Conservation (phyloP, 106 monocot species). For the Allium sativum region DNA sequence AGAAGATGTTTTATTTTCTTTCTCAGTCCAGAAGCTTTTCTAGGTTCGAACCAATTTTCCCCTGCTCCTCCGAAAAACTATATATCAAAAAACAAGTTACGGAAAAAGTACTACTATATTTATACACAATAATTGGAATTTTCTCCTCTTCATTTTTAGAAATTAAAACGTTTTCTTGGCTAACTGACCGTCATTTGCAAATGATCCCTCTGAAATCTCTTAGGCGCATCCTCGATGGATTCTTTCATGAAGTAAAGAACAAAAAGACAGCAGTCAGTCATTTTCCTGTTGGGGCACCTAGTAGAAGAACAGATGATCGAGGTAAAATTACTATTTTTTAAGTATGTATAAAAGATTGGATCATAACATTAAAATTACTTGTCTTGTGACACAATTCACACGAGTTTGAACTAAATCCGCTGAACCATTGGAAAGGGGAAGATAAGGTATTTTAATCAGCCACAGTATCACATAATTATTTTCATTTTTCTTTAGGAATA, state of each 20-base stretch:
- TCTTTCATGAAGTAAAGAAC: constrained; percentile 86
- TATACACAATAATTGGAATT: too few species aligned
- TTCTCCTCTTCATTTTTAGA: not conserved
- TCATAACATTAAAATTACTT: too few species aligned
- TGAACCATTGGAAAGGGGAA: too few species aligned
- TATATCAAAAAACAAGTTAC: not conserved
- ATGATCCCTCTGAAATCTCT: constrained; percentile 60
- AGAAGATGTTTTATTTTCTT: constrained; percentile 29
- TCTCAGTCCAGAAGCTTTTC: constrained; percentile 61
- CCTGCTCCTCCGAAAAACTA: constrained; percentile 22
- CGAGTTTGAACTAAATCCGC: too few species aligned
- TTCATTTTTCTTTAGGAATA: too few species aligned
- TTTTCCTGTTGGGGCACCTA: constrained; percentile 96
- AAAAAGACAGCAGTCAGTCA: constrained; percentile 89
- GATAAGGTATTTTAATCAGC: too few species aligned
- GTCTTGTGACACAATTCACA: too few species aligned
- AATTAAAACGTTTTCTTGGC: not conserved
- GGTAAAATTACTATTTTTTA: too few species aligned
- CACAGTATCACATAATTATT: too few species aligned
- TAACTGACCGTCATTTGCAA: constrained; percentile 37
- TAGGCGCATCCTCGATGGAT: constrained; percentile 73
- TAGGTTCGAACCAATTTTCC: constrained; percentile 60
- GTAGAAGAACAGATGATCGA: not conserved
- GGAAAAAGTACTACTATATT: too few species aligned
- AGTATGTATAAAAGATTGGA: too few species aligned